phyloP scores from a whole-genome alignment of 371 early-diverging fungal species.

The Syncephalastrum monosporum region DNA sequence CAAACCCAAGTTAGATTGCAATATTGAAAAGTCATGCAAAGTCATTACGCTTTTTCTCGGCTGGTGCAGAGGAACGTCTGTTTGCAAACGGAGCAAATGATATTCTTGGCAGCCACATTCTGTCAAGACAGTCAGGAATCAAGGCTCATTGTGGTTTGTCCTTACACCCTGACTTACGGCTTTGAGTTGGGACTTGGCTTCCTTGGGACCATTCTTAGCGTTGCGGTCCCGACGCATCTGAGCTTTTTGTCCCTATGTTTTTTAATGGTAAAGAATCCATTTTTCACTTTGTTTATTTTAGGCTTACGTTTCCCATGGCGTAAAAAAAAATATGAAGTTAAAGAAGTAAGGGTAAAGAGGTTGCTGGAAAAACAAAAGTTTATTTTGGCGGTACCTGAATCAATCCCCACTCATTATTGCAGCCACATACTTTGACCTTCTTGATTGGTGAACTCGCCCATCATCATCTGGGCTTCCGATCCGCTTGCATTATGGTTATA shows the following conservation, averaged over 20 bases:
- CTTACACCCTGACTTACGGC: slow-evolving; percentile 44
- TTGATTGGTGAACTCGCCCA: neutral
- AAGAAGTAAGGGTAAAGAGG: slow-evolving; percentile 6
- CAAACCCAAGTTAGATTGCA: neutral
- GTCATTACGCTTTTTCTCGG: slow-evolving; percentile 67
- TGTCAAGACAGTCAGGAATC: slow-evolving; percentile 16
- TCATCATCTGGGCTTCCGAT: too few species aligned
- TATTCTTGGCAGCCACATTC: slow-evolving; percentile 81
- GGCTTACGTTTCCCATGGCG: slow-evolving; percentile 16
- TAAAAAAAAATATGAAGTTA: slow-evolving; percentile 3
- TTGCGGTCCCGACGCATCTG: slow-evolving; percentile 75
- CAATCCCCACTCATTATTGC: too few species aligned
- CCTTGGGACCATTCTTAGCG: slow-evolving; percentile 55
- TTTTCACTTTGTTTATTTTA: neutral
- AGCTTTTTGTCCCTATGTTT: slow-evolving; percentile 69
- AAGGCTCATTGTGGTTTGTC: neutral
- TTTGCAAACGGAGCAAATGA: slow-evolving; percentile 75
- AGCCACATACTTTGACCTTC: too few species aligned
- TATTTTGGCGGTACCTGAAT: too few species aligned
- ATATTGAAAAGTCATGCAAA: neutral
- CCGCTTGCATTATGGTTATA: too few species aligned
- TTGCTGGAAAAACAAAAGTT: too few species aligned
- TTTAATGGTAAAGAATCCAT: neutral
- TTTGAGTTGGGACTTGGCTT: slow-evolving; percentile 77
- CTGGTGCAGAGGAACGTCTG: slow-evolving; percentile 85